Evolutionary conservation across 192 early-diverging fungal genomes (phyloP), one percentile per base, ranked within the genome.

Genomic region (Umbelopsis vinacea): DNA sequence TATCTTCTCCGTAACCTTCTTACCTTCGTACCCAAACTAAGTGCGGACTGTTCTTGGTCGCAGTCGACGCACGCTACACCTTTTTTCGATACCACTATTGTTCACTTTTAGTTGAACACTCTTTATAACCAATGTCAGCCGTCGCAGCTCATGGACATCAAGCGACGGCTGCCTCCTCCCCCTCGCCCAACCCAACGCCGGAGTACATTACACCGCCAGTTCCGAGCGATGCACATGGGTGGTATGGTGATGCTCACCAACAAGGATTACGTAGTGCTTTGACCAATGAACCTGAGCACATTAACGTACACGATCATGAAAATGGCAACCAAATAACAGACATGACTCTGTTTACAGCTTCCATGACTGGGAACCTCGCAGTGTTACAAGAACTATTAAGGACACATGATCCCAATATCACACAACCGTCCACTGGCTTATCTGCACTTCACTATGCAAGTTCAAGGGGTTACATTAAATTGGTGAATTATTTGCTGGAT

Each of bases 381-480:
- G 26, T n/a, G 9, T 37, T 63, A 26, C 33, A n/a, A 63, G 33
- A 14, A 35, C 57, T 63, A 10, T 37, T 63, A 17, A 35, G 35
- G 17, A 63, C 57, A 37, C 57, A 63, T 19, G 33, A 29, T 17
- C 29, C 57, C 6, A 26, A 63, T 37, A 63, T 12, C 33, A 63
- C 17, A 3, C 57, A 63, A 63, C 14, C 57, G 17, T 63, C 85
- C 21, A 86, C 84, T 15, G 84, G 84, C 23, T 76, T 88, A 74
- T 81, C 85, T 35, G 78, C 87, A 8, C 72, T 89, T n/a, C 88
- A 89, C 68, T 86, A 82, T 66, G 88, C 88, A 4, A 82, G 84
- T 23, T 82, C 82, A 6, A 77, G 86, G 26, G 89, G 88, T 1
- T 83, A 88, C 29, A 60, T 79, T 12, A 73, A 79, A 2, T 76